Percentiles rank a stretch among this genome's conserved stretches.
phyloP scores from a whole-genome alignment of 2,329 filamentous ascomycete genomes.

The Graphilbum sp. region DNA sequence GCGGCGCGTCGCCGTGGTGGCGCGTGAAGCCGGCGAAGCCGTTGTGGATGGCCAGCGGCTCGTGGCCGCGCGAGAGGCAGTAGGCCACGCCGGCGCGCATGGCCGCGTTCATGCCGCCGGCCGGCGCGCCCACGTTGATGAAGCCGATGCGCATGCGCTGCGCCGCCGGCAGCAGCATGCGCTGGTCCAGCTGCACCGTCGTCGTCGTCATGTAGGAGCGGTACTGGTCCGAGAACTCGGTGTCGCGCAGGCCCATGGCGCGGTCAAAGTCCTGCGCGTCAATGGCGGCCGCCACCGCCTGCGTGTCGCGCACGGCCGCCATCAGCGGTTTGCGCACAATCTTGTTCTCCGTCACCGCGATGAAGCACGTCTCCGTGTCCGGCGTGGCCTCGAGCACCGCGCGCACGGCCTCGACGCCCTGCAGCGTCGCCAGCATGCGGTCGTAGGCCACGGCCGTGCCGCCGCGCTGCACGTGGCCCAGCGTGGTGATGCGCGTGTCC shows the following conservation, averaged over 20 bases:
- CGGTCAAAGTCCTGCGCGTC: conserved; percentile 69
- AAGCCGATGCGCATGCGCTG: conserved; percentile 87
- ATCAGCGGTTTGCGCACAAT: conserved; percentile 82
- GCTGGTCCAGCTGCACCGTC: conserved; percentile 53
- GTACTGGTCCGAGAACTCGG: conserved; percentile 89
- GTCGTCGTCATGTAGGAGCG: conserved; percentile 83
- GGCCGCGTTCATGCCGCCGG: conserved; percentile 95
- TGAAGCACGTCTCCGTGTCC: conserved; percentile 81
- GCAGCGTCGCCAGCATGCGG: conserved; percentile 78
- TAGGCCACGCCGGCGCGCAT: conserved; percentile 87
- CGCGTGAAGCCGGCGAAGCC: conserved; percentile 88
- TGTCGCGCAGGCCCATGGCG: conserved; percentile 78
- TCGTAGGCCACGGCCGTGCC: conserved; percentile 88
- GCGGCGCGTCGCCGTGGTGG: conserved; percentile 70
- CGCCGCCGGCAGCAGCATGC: conserved; percentile 48
- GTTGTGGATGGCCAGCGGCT: conserved; percentile 84
- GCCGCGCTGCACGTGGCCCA: conserved; percentile 95
- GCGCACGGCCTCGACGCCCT: conserved; percentile 87
- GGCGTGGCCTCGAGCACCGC: conserved; percentile 81
- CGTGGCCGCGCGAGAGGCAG: conserved; percentile 82
- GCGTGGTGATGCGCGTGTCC: conserved; percentile 85
- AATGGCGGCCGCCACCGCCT: conserved; percentile 70
- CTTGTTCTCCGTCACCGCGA: conserved; percentile 95
- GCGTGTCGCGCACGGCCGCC: conserved; percentile 73
- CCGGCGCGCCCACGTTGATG: conserved; percentile 90